Evolutionary conservation across 352 stramenopile species (phyloP), one percentile per base, ranked within the genome.

Genomic region (Pythium vanterpoolii): DNA sequence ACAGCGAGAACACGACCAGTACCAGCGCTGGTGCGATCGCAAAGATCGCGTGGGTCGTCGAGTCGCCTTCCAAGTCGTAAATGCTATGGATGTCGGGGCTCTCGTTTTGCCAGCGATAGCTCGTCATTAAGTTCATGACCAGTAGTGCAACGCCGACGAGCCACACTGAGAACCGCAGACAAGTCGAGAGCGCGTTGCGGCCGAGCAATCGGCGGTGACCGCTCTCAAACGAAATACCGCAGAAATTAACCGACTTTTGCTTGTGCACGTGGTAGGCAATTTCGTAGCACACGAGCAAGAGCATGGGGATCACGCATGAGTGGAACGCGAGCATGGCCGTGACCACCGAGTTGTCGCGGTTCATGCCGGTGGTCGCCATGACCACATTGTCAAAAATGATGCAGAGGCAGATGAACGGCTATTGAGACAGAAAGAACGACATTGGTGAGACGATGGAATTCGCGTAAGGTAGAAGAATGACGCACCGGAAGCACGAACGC

Each of bases 211-310:
- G 73, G 2, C 79, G 73, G 26, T 88, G 78, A 16, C 77, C 79
- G 36, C 73, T 84, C 48, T 96, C 86, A 55, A 96, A 96, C 16
- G 79, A 81, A 62, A 96, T 96, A 34, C 89, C 89, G 52, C 87
- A 96, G 58, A 96, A 96, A 62, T 94, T 93, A 54, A 96, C 86
- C 21, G 77, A 88, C 51, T 93, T 93, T 50, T 93, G 82, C 70
- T 96, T 96, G 71, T 96, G 89, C 42, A 96, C 89, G 36, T 90
- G 54, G 71, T 96, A 96, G 13, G 86, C 86, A 62, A 96, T 69
- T 67, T 96, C 88, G 60, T 96, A 96, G 71, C 86, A 93, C 4
- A 93, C 80, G 19, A 96, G 69, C 43, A 96, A 66, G 44, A 95
- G 72, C 68, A 96, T 79, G 0, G 89, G 89, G 31, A 85, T 89